phyloP scores from a whole-genome alignment of 1,139 yeast species.

The Saccharomyces uvarum region DNA sequence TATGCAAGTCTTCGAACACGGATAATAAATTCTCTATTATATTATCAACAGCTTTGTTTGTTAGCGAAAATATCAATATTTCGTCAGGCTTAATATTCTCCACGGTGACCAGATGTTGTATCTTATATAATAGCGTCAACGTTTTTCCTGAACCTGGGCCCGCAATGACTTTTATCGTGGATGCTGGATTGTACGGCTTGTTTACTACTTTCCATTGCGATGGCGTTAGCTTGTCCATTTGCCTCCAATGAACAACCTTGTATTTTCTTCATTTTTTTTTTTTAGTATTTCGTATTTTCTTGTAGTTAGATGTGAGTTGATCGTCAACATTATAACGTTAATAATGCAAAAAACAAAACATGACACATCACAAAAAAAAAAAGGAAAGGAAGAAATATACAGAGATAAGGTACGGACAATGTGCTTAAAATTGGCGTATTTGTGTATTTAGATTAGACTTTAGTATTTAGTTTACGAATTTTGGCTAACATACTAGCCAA shows the following conservation, averaged over 20 bases:
- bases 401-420: constrained; percentile 36
- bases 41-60: constrained; percentile 60
- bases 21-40: constrained; percentile 36
- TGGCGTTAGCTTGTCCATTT: constrained; percentile 21
- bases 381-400: not conserved
- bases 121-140: constrained; percentile 47
- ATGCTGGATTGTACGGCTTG: constrained; percentile 33
- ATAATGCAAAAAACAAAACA: not conserved
- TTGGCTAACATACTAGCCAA: constrained; percentile 76
- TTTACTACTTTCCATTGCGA: constrained; percentile 37
- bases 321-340: not conserved
- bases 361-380: not conserved
- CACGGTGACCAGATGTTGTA: constrained; percentile 40
- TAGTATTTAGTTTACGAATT: constrained; percentile 25
- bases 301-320: not conserved
- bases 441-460: constrained; percentile 35
- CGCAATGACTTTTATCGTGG: constrained; percentile 47
- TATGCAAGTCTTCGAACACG: constrained; percentile 31
- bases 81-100: constrained; percentile 43
- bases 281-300: not conserved
- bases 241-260: not conserved
- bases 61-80: constrained; percentile 58
- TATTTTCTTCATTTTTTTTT: not conserved
- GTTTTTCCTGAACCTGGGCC: constrained; percentile 82
- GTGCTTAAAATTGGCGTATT: constrained; percentile 40